Conservation (phyloP, 495 filamentous ascomycete species). For the Penicillium argentinense region DNA sequence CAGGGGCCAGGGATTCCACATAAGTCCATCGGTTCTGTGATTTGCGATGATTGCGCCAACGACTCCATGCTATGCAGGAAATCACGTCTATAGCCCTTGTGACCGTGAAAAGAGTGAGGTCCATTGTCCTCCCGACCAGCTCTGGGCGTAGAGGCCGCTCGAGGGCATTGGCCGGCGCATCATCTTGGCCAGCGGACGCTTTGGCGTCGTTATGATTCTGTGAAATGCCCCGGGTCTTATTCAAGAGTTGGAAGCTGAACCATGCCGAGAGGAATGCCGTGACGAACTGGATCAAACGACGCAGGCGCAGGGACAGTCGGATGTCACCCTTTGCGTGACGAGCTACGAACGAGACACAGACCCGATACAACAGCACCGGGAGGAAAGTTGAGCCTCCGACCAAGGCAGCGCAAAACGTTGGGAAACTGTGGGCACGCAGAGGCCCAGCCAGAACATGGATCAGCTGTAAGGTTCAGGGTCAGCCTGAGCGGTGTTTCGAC, state of each 20-base stretch:
- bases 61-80: slow-evolving; percentile 64
- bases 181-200: slow-evolving; percentile 5
- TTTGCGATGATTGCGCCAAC: slow-evolving; percentile 31
- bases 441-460: slow-evolving; percentile 35
- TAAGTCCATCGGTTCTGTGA: slow-evolving; percentile 47
- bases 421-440: slow-evolving; percentile 58
- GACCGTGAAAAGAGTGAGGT: slow-evolving; percentile 80
- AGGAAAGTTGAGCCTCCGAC: slow-evolving; percentile 76
- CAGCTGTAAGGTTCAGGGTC: slow-evolving; percentile 27
- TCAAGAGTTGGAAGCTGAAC: slow-evolving; percentile 48
- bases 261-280: slow-evolving; percentile 47
- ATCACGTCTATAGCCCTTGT: slow-evolving; percentile 74
- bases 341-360: slow-evolving; percentile 28
- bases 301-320: slow-evolving; percentile 13
- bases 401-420: slow-evolving; percentile 76
- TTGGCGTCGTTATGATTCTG: slow-evolving; percentile 9
- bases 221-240: slow-evolving; percentile 33
- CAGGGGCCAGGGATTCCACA: slow-evolving; percentile 51
- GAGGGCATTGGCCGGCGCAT: slow-evolving; percentile 27
- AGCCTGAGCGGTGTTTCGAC: slow-evolving; percentile 3
- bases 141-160: slow-evolving; percentile 19
- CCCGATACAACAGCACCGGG: slow-evolving; percentile 39
- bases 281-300: slow-evolving; percentile 38
- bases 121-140: slow-evolving; percentile 76
- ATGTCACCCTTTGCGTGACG: slow-evolving; percentile 16